A percentile compares a stretch with the other conserved stretches of the same genome.
These are phyloP conservation scores for Diospyros lotus DNA, from an alignment of 148 eudicot species.

Conservation along the genomic window DNA sequence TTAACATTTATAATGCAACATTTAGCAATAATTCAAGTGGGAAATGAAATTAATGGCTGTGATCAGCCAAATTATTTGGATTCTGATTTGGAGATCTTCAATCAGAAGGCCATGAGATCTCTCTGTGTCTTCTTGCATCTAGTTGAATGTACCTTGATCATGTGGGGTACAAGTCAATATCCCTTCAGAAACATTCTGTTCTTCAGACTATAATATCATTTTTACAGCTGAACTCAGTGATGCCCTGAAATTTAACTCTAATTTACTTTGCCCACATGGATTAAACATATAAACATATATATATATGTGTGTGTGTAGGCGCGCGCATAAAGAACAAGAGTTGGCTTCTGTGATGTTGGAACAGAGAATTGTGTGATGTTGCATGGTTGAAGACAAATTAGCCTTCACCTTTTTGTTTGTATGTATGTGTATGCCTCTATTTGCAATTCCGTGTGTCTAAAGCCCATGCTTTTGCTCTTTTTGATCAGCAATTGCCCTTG, in stretches of 20 bases:
- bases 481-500: not conserved
- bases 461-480: not conserved
- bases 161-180: not conserved
- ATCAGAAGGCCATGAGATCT: not conserved
- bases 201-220: not conserved
- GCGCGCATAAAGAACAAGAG: too few relatives aligned
- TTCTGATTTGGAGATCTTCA: not conserved
- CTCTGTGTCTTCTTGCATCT: not conserved
- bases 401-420: not conserved
- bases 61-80: not conserved
- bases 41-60: too few relatives aligned
- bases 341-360: not conserved
- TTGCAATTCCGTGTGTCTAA: not conserved
- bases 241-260: not conserved
- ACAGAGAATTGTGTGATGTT: not conserved
- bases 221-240: not conserved
- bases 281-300: not conserved
- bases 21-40: too few relatives aligned
- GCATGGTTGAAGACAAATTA: not conserved
- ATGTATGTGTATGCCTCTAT: not conserved
- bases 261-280: not conserved
- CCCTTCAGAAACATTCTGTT: slow-evolving; percentile 4
- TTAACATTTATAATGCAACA: too few relatives aligned
- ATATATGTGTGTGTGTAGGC: not conserved
- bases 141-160: not conserved